Percentiles rank a stretch among this genome's conserved stretches.
phyloP scores from a whole-genome alignment of 2,329 filamentous ascomycete species.

The Ilyonectria robusta region DNA sequence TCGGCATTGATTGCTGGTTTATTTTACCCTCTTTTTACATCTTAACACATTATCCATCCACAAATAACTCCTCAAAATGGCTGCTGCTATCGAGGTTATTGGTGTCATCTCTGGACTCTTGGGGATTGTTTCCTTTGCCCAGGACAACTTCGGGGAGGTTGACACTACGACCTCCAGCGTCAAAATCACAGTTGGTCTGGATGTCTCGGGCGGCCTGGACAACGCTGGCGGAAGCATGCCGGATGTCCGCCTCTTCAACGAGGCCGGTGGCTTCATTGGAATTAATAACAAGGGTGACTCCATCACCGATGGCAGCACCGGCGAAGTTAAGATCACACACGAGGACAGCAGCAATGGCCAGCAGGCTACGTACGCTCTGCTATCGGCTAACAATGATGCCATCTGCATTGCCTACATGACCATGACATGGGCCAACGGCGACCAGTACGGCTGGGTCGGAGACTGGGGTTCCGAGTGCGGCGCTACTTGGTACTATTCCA shows the following conservation, averaged over 20 bases:
- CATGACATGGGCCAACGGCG: slow-evolving; percentile 6
- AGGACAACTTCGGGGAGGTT: slow-evolving; percentile 20
- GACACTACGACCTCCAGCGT: slow-evolving; percentile 11
- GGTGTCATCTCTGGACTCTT: slow-evolving; percentile 20
- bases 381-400: slow-evolving; percentile 11
- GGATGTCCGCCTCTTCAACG: slow-evolving; percentile 12
- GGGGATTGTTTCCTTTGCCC: slow-evolving; percentile 30
- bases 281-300: slow-evolving; percentile 5
- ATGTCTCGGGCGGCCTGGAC: background rate
- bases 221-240: slow-evolving; percentile 9
- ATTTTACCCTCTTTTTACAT: background rate
- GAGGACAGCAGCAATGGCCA: slow-evolving; percentile 18
- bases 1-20: background rate
- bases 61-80: background rate
- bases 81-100: slow-evolving; percentile 10
- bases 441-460: slow-evolving; percentile 1
- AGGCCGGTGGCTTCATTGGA: slow-evolving; percentile 2
- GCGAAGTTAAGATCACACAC: slow-evolving; percentile 1
- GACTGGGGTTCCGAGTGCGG: slow-evolving; percentile 26
- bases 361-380: slow-evolving; percentile 4
- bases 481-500: slow-evolving; percentile 32
- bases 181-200: slow-evolving; percentile 9
- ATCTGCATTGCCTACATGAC: slow-evolving; percentile 10
- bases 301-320: slow-evolving; percentile 1
- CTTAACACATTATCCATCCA: background rate